Evolutionary conservation across 768 basidiomycete species (phyloP), one percentile per base, ranked within the genome.

Genomic region (Omphalotus guepiniiformis): DNA sequence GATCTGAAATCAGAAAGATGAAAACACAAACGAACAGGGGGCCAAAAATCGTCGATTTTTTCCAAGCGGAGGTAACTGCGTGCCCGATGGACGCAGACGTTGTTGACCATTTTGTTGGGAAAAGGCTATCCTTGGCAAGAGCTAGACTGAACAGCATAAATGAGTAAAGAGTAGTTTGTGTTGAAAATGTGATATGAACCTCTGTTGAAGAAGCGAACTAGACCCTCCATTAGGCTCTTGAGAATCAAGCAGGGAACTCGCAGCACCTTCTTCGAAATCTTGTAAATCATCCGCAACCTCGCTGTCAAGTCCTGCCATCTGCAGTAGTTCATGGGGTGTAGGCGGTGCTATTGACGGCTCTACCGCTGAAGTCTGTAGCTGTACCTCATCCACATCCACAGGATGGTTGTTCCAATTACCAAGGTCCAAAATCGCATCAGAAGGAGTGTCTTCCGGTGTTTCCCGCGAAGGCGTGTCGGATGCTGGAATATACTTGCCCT

Each of bases 21-120:
- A 30, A 36, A 41, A 48, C 51, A 49, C 45, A 47, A 29, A 68
- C 82, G 55, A 46, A 83, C 83, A 83, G 58, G 43, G 80, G 79
- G 18, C 81, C 82, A 54, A 85, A 85, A 22, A 85, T 85, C 1
- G 83, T 84, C n/a, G 76, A 69, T 29, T 66, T 65, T 49, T 67
- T 75, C 65, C 76, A 80, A 6, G 59, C 56, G 36, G 43, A 32
- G 22, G 50, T 39, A 45, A 59, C 41, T 46, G 42, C 41, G 46
- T 54, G 50, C n/a, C n/a, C n/a, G 12, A 32, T 40, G 15, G 54
- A 35, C 9, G 53, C 48, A 27, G 52, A 34, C 6, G 30, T 21
- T 42, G 51, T 39, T 26, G 57, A 50, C 26, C 57, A 54, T 6
- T 57, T 54, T 8, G 66, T 60, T n/a, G 76, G 77, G 55, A 78